Conservation (phyloP, 2,329 filamentous ascomycete species). For the Venturiaceae sp. region DNA sequence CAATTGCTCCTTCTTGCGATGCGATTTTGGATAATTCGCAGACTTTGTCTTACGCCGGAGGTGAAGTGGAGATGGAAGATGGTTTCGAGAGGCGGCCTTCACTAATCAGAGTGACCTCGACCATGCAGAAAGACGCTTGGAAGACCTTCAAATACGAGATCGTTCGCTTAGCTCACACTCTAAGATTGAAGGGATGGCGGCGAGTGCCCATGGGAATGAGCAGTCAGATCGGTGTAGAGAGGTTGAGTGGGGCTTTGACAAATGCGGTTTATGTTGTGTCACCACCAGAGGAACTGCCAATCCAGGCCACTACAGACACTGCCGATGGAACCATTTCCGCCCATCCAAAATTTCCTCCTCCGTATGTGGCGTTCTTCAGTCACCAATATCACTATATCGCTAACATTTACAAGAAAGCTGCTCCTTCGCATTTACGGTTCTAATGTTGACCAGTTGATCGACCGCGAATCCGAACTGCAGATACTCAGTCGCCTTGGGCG, state of each 20-base stretch:
- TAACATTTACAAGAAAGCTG: constrained; percentile 44
- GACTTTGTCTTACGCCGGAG: constrained; percentile 66
- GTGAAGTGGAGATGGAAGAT: constrained; percentile 32
- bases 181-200: constrained; percentile 86
- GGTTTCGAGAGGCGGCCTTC: constrained; percentile 17
- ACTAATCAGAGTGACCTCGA: constrained; percentile 36
- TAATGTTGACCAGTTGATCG: constrained; percentile 91
- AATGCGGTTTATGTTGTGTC: constrained; percentile 95
- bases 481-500: constrained; percentile 78
- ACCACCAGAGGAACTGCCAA: constrained; percentile 57
- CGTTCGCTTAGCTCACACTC: constrained; percentile 76
- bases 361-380: constrained; percentile 5
- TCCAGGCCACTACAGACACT: constrained; percentile 19
- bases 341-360: constrained; percentile 22
- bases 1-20: constrained; percentile 76
- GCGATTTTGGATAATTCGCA: constrained; percentile 82
- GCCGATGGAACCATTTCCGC: constrained; percentile 16
- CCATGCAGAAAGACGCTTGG: constrained; percentile 72
- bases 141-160: constrained; percentile 85
- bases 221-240: constrained; percentile 58
- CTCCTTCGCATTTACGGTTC: constrained; percentile 89
- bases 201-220: constrained; percentile 65
- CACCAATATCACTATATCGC: background rate
- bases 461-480: constrained; percentile 79
- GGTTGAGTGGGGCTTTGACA: constrained; percentile 83